Base-by-base conservation (phyloP, 441 rosid genomes). In the Pelargonium australe region DNA sequence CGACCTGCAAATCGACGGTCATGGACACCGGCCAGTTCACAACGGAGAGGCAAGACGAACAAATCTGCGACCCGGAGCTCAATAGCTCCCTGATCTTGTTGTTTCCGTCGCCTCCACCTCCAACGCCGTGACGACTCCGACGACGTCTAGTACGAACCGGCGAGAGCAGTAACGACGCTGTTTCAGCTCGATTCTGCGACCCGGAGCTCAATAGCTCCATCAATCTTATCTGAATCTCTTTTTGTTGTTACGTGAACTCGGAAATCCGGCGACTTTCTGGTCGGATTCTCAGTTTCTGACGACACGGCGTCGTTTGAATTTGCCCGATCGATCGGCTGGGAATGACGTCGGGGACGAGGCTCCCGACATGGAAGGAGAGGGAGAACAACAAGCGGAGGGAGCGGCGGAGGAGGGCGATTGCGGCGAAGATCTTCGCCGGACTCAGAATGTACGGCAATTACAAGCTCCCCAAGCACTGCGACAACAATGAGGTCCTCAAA, bases 381-480 rank as follows among this genome's bases (percentile, higher is more conserved):
- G 99, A 95, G 85, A 95, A 92, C 81, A 95, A 95, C 80, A 92
- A 86, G 85, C 82, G 85, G 66, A 85, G 99, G 69, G 99, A 95
- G 78, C 77, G 99, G 80, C 72, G 96, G 63, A 73, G 99, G 79
- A 82, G 99, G 80, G 99, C 99, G n/a, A 90, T 92, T 60, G 92
- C 98, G 0, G 96, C 99, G 7, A 95, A 95, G 84, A 92, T 95
- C 81, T 95, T 87, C 79, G 5, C 99, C 0, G 99, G 99, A 1
- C 84, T 95, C 4, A 83, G 99, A 82, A 83, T 84, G 89, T 90
- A 86, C 67, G 99, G 99, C 0, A 92, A 87, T 77, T 95, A 70
- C 83, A 89, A 89, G 86, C 96, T 94, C 7, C 99, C 99, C 0
- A 94, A 94, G 80, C 99, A 94, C 83, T 94, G 97, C 64, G 99